Conservation (phyloP, 768 basidiomycete species). For the Tricholomella constricta region DNA sequence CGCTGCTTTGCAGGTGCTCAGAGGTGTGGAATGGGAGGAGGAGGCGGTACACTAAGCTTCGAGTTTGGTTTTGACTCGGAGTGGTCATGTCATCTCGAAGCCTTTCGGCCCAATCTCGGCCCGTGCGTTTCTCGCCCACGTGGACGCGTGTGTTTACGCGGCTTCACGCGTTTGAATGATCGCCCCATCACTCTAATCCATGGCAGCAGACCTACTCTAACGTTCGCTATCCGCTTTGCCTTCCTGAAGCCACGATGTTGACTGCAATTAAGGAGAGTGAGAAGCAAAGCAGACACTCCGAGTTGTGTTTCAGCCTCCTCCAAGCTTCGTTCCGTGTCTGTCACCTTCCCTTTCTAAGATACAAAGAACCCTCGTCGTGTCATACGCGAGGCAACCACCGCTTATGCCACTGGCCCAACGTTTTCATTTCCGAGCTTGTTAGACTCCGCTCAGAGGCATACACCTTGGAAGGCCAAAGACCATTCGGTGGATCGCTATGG, state of each 20-base stretch:
- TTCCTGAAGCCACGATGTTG: neutral
- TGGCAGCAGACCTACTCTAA: neutral
- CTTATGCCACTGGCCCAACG: slow-evolving; percentile 13
- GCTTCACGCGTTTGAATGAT: neutral
- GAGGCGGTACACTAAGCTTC: too few relatives aligned
- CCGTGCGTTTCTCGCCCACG: too few relatives aligned
- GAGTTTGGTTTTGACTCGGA: neutral
- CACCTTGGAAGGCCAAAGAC: neutral
- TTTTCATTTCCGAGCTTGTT: slow-evolving; percentile 19
- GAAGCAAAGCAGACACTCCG: neutral
- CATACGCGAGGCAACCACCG: slow-evolving; percentile 9
- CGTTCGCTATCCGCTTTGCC: neutral
- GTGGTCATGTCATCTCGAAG: too few relatives aligned
- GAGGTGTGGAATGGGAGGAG: too few relatives aligned
- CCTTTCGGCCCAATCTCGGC: too few relatives aligned
- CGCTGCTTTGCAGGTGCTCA: neutral
- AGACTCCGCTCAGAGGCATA: neutral
- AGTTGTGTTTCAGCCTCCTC: slow-evolving; percentile 11
- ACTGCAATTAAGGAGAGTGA: neutral
- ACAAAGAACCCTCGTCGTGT: slow-evolving; percentile 18
- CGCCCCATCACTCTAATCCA: too few relatives aligned
- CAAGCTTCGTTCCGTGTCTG: neutral
- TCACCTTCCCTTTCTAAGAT: neutral
- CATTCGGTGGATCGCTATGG: neutral
- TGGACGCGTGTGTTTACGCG: neutral